Conservation (phyloP, 345 rosid species). For the Gossypium rotundifolium region DNA sequence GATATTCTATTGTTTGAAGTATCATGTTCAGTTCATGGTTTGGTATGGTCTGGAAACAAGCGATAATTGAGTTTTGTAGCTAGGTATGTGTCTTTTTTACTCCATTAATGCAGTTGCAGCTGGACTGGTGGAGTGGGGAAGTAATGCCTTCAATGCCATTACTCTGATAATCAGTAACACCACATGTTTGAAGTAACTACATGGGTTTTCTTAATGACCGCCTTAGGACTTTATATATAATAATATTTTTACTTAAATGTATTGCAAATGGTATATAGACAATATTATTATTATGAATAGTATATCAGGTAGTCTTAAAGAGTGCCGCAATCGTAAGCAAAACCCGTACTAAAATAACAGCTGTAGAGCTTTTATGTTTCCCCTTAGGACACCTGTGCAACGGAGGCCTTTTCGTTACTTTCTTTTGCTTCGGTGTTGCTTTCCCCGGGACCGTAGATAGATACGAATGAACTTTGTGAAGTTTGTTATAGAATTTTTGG, state of each 20-base stretch:
- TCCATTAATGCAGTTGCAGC: background rate
- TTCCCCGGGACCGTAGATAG: no score
- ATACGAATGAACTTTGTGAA: background rate
- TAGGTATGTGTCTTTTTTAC: background rate
- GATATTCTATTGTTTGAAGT: background rate
- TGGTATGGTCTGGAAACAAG: background rate
- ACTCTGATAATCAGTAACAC: background rate
- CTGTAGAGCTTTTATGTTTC: no score
- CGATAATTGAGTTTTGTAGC: background rate
- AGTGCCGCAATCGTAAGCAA: no score
- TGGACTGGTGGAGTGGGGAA: background rate
- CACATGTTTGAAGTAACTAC: background rate
- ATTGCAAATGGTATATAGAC: no score
- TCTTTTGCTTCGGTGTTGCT: no score
- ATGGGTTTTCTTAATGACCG: background rate
- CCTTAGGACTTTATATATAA: no score
- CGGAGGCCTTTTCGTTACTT: no score
- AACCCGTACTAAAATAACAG: no score
- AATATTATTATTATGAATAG: no score
- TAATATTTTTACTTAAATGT: no score
- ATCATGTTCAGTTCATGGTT: background rate
- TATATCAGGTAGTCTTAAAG: no score
- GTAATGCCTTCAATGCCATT: background rate
- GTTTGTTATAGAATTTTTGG: background rate
- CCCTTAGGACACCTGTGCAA: no score